A percentile compares a stretch with the other conserved stretches of the same genome.
Conservation (phyloP, 2,329 filamentous ascomycete genomes). For the Biscogniauxia mediterranea region DNA sequence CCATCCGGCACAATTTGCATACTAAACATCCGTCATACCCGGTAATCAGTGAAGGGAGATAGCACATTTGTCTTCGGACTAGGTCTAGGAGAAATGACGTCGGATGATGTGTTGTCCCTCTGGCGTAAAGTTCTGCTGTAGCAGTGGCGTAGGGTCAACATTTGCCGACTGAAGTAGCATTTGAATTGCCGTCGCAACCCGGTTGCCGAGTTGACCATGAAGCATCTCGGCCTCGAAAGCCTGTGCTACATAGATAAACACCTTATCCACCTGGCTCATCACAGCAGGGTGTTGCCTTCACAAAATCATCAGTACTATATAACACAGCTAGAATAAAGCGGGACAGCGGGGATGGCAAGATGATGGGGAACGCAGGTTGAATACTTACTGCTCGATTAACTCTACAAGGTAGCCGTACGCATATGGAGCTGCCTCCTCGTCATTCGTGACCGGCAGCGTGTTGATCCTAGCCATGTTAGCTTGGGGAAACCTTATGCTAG, state of each 20-base stretch:
- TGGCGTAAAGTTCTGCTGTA: slow-evolving; percentile 67
- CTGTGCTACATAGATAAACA: slow-evolving; percentile 82
- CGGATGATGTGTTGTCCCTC: slow-evolving; percentile 80
- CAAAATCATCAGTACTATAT: neutral
- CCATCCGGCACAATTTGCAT: neutral
- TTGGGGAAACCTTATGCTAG: slow-evolving; percentile 1
- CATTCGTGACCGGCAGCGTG: slow-evolving; percentile 87
- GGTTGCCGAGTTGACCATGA: slow-evolving; percentile 75
- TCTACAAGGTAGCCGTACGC: slow-evolving; percentile 90
- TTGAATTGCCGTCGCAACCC: slow-evolving; percentile 77
- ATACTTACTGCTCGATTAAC: slow-evolving; percentile 87
- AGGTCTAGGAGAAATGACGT: slow-evolving; percentile 66
- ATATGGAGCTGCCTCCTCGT: slow-evolving; percentile 96
- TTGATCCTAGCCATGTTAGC: slow-evolving; percentile 54
- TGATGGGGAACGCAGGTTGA: too few relatives aligned
- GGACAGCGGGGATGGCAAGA: neutral
- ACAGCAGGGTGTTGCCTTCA: slow-evolving; percentile 81
- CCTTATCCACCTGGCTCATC: slow-evolving; percentile 71
- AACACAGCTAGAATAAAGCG: neutral
- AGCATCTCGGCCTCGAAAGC: slow-evolving; percentile 89
- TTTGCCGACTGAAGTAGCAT: slow-evolving; percentile 70
- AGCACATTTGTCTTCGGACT: neutral
- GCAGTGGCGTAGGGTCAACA: slow-evolving; percentile 71
- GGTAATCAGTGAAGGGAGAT: neutral
- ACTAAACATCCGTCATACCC: neutral